Percentiles rank a stretch among this genome's conserved stretches.
Conservation (phyloP, 768 basidiomycete species). For the Gloeopeniophorella convolvens region DNA sequence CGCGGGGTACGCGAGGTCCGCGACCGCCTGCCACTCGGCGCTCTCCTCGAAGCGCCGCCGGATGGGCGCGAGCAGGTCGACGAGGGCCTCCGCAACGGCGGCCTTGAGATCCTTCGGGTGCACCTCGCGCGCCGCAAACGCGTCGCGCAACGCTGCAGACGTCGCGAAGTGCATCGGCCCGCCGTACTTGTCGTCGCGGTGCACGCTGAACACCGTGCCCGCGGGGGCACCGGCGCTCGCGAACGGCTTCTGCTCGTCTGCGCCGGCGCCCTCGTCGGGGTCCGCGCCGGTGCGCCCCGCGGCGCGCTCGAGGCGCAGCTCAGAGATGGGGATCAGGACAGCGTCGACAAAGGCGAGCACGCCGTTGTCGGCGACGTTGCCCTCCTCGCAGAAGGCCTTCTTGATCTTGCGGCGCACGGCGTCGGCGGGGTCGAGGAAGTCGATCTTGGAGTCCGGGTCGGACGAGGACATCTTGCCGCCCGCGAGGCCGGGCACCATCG, state of each 20-base stretch:
- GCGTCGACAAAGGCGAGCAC: constrained; percentile 78
- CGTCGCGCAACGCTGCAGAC: constrained; percentile 60
- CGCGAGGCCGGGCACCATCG: constrained; percentile 91
- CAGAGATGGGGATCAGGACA: constrained; percentile 83
- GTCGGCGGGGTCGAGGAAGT: constrained; percentile 87
- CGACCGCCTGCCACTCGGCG: constrained; percentile 74
- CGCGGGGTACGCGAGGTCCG: constrained; percentile 79
- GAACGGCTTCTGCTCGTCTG: constrained; percentile 56
- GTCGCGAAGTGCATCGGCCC: constrained; percentile 69
- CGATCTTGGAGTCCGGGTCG: constrained; percentile 96
- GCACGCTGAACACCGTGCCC: constrained; percentile 76
- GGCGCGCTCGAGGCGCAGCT: constrained; percentile 58
- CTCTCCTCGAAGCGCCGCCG: constrained; percentile 67
- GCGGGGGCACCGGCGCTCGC: constrained; percentile 62
- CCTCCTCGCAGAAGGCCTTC: constrained; percentile 90
- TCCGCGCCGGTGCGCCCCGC: constrained; percentile 40
- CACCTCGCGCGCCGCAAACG: constrained; percentile 68
- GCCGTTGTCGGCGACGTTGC: constrained; percentile 83
- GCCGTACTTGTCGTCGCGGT: constrained; percentile 74
- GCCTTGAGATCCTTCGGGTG: constrained; percentile 90
- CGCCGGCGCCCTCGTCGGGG: constrained; percentile 39
- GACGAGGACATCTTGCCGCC: constrained; percentile 99
- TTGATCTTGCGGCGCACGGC: constrained; percentile 85
- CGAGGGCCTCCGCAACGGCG: constrained; percentile 67
- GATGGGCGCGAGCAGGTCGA: constrained; percentile 72